Conservation (phyloP, 495 filamentous ascomycete genomes). For the Rhypophila decipiens region DNA sequence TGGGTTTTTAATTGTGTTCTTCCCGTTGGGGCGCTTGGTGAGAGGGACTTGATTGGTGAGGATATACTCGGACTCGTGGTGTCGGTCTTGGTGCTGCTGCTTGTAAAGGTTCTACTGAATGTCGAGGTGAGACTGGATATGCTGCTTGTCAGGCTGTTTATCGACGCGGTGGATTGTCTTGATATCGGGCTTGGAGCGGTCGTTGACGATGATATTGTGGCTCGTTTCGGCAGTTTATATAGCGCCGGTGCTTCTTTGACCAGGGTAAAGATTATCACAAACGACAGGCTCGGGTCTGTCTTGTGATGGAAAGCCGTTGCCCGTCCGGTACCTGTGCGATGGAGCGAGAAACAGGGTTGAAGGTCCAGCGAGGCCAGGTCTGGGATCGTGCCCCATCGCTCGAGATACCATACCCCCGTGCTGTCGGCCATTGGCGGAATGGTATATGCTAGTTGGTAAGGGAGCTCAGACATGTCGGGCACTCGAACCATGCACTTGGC, state of each 20-base stretch:
- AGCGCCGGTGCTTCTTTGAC: too few relatives aligned
- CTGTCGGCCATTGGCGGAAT: slow-evolving; percentile 2
- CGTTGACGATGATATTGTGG: too few relatives aligned
- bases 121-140: too few relatives aligned
- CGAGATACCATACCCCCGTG: slow-evolving; percentile 7
- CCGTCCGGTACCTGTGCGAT: slow-evolving; percentile 1
- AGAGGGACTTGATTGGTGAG: too few relatives aligned
- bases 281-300: slow-evolving; percentile 1
- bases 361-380: slow-evolving; percentile 1
- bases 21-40: too few relatives aligned
- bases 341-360: slow-evolving; percentile 6
- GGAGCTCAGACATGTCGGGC: neutral
- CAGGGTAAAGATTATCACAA: slow-evolving; percentile 6
- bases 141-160: too few relatives aligned
- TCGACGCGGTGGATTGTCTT: too few relatives aligned
- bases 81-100: too few relatives aligned
- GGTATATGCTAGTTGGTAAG: slow-evolving; percentile 6
- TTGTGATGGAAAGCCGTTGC: slow-evolving; percentile 4
- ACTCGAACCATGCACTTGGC: slow-evolving; percentile 5
- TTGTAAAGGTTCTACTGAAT: too few relatives aligned
- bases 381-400: slow-evolving; percentile 1
- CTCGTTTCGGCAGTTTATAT: too few relatives aligned
- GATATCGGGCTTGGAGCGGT: too few relatives aligned
- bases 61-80: too few relatives aligned
- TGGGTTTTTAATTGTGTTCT: neutral